Evolutionary conservation across 106 monocot species (phyloP).

Genomic region (Chionographis japonica): DNA sequence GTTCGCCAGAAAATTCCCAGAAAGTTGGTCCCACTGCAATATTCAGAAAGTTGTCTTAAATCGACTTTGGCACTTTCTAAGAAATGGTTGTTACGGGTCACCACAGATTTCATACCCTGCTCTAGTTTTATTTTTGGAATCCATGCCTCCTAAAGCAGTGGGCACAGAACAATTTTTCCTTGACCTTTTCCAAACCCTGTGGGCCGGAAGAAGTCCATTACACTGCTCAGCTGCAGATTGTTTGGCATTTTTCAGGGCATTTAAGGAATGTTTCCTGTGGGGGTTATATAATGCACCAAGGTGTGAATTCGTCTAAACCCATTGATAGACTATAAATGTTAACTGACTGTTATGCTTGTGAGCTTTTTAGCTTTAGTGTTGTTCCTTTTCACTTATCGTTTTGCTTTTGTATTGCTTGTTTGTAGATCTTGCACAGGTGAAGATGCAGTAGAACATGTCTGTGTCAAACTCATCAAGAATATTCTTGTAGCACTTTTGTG

Average conservation of each 20-base stretch:
- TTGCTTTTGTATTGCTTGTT: conserved; percentile 4
- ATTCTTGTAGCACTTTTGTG: conserved; percentile 62
- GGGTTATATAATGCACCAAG: conserved; percentile 50
- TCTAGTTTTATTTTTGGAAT: conserved; percentile 63
- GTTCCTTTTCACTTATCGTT: neutral
- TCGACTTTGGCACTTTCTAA: conserved; percentile 64
- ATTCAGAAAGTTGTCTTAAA: conserved; percentile 46
- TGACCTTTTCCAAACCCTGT: conserved; percentile 68
- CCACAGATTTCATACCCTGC: conserved; percentile 68
- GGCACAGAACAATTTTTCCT: conserved; percentile 50
- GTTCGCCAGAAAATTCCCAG: conserved; percentile 68
- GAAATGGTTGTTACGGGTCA: conserved; percentile 90
- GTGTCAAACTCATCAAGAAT: conserved; percentile 37
- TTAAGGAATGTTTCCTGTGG: conserved; percentile 79
- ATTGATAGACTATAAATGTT: neutral
- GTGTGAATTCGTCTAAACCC: conserved; percentile 23
- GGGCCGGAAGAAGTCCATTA: conserved; percentile 69
- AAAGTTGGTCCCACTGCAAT: conserved; percentile 58
- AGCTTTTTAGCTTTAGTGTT: neutral
- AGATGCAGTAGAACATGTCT: conserved; percentile 23
- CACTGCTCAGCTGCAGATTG: conserved; percentile 34
- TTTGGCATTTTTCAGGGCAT: conserved; percentile 49
- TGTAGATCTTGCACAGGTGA: conserved; percentile 44
- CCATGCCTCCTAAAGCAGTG: conserved; percentile 50
- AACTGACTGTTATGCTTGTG: neutral